Evolutionary conservation across 768 basidiomycete genomes (phyloP), one percentile per base, ranked within the genome.

Genomic region (Tulasnella sp.): DNA sequence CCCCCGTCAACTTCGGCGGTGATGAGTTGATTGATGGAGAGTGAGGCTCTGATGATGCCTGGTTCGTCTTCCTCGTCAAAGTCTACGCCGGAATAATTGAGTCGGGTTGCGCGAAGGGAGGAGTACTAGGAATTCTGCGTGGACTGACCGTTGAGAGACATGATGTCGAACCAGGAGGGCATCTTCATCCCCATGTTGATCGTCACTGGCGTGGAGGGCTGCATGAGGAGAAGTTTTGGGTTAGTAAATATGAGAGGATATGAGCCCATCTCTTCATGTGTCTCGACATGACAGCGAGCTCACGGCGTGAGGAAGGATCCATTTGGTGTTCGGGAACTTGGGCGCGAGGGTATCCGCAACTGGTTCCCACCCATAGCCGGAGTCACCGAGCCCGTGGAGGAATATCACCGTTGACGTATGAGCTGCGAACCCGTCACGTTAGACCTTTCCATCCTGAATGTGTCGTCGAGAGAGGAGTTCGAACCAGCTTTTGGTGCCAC

Each of bases 371-470:
- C 93, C 92, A 75, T 67, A 29, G 29, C 40, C 64, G 22, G 67
- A 72, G 35, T 69, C 62, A 40, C 39, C 32, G 35, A 62, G 69
- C 17, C 47, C 94, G 84, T 97, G 95, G 44, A 94, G 81, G 79
- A 96, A 94, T 77, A 96, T 90, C 75, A 96, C 87, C 0, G 92
- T 94, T 8, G 92, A 91, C 8, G 91, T 89, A 80, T 96, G 94
- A 75, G 85, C 87, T 42, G 82, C 77, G 47, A 41, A n/a, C 12
- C 16, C 35, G 14, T 37, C 5, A 39, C 14, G 26, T 47, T n/a
- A 22, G 17, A 7, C 7, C 19, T 7, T n/a, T 19, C 44, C 8
- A 47, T n/a, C n/a, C n/a, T n/a, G n/a, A n/a, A n/a, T n/a, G n/a
- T n/a, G n/a, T n/a, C n/a, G n/a, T n/a, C n/a, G n/a, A n/a, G n/a